phyloP scores from a whole-genome alignment of 108 stramenopile genomes.

The Pseudonitzschia pungens region DNA sequence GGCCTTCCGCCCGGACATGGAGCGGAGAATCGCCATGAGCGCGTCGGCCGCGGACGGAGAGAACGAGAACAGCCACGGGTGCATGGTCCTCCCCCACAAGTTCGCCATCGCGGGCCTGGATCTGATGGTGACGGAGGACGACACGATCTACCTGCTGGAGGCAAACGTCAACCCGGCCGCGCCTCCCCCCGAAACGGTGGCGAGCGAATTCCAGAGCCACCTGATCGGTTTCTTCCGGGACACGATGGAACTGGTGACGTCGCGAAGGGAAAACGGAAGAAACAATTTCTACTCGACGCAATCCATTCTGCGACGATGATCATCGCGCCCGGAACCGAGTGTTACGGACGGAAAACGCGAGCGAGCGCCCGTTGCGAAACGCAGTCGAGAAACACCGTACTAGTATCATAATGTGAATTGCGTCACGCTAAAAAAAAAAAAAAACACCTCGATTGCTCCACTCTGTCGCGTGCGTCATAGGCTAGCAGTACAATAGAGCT shows the following conservation, averaged over 20 bases:
- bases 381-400: too few species aligned
- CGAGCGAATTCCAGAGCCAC: conserved; percentile 34
- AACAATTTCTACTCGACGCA: conserved; percentile 29
- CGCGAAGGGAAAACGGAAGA: not conserved
- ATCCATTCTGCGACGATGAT: conserved; percentile 19
- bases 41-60: conserved; percentile 8
- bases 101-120: conserved; percentile 51
- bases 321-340: too few species aligned
- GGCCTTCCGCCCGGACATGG: conserved; percentile 39
- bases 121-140: conserved; percentile 53
- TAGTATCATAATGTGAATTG: too few species aligned
- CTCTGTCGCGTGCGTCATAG: too few species aligned
- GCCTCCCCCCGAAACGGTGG: conserved; percentile 28
- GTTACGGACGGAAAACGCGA: too few species aligned
- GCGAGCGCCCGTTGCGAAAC: too few species aligned
- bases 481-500: not conserved
- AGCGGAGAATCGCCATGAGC: conserved; percentile 33
- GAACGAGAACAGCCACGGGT: not conserved
- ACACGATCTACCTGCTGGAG: conserved; percentile 43
- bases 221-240: conserved; percentile 48
- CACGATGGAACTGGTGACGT: conserved; percentile 36
- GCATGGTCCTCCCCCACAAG: conserved; percentile 27
- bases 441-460: not conserved
- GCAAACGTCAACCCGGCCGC: conserved; percentile 51
- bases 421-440: not conserved